Evolutionary conservation across 192 early-diverging fungal genomes (phyloP).

Genomic region (Coemansia guatemalensis): DNA sequence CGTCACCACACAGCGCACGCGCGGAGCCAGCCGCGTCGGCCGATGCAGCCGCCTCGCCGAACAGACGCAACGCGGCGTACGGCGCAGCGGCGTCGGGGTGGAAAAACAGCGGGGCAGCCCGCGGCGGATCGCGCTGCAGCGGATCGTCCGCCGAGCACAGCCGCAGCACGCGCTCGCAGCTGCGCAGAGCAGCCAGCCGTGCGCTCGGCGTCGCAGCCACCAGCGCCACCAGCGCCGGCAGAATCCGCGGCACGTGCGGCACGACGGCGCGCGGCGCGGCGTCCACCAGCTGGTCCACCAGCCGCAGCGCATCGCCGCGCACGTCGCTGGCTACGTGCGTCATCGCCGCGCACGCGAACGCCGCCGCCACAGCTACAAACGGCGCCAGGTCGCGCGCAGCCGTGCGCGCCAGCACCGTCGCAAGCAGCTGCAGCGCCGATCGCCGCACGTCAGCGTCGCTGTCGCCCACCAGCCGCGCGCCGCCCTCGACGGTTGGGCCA

Average conservation of each 20-base stretch:
- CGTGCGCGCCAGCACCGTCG: conserved; percentile 39
- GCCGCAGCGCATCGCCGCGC: conserved; percentile 73
- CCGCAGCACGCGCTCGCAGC: neutral
- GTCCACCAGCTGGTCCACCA: conserved; percentile 73
- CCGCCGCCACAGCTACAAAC: conserved; percentile 75
- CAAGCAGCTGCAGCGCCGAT: conserved; percentile 50
- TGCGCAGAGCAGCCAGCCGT: neutral
- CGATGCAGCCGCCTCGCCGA: conserved; percentile 31
- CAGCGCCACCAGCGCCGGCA: conserved; percentile 49
- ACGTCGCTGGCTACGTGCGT: conserved; percentile 89
- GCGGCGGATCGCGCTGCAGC: too few species aligned
- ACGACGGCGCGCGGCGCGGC: conserved; percentile 63
- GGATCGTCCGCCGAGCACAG: too few species aligned
- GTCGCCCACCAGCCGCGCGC: conserved; percentile 52
- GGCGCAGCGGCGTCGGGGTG: conserved; percentile 28
- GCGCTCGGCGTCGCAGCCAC: conserved; percentile 24
- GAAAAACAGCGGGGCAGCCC: conserved; percentile 14
- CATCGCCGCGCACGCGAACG: conserved; percentile 83
- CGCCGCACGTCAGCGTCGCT: conserved; percentile 51
- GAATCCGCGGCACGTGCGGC: conserved; percentile 61
- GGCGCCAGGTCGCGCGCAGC: conserved; percentile 65
- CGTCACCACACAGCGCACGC: conserved; percentile 24
- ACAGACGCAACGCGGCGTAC: conserved; percentile 27
- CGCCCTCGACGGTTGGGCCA: conserved; percentile 47
- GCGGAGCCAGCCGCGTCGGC: conserved; percentile 14